Evolutionary conservation across 108 stramenopile species (phyloP).

Genomic region (Pseudonitzschia pungens): DNA sequence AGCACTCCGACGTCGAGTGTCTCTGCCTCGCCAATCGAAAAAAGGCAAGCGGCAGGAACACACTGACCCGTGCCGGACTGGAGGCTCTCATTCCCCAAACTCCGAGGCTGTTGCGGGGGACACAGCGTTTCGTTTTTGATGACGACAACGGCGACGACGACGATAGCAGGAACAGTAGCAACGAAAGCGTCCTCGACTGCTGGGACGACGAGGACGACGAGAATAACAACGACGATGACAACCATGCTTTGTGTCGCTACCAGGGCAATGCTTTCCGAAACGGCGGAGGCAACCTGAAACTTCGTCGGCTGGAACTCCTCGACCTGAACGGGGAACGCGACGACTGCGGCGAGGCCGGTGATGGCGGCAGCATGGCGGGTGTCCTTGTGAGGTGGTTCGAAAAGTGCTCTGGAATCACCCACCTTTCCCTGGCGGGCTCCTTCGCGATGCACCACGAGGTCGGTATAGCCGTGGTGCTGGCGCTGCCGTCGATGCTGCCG

Average conservation of each 20-base stretch:
- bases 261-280: neutral
- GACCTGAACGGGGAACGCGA: constrained; percentile 11
- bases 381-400: constrained; percentile 14
- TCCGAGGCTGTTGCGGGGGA: neutral
- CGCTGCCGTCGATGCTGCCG: constrained; percentile 18
- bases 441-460: neutral
- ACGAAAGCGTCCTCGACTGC: neutral
- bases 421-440: constrained; percentile 35
- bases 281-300: constrained; percentile 14
- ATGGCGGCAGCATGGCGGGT: neutral
- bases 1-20: constrained; percentile 24
- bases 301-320: constrained; percentile 28
- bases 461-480: constrained; percentile 4
- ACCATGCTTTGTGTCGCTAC: neutral
- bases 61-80: neutral
- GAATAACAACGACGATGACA: constrained; percentile 1
- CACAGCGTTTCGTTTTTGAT: neutral
- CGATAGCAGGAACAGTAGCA: neutral
- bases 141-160: neutral
- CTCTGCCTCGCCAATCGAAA: constrained; percentile 16
- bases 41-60: neutral
- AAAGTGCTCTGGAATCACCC: constrained; percentile 24
- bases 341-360: too few species aligned
- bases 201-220: constrained; percentile 16
- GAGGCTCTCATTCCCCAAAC: neutral